Base-by-base conservation (phyloP, 805 yeast genomes). In the Candida quercuum region DNA sequence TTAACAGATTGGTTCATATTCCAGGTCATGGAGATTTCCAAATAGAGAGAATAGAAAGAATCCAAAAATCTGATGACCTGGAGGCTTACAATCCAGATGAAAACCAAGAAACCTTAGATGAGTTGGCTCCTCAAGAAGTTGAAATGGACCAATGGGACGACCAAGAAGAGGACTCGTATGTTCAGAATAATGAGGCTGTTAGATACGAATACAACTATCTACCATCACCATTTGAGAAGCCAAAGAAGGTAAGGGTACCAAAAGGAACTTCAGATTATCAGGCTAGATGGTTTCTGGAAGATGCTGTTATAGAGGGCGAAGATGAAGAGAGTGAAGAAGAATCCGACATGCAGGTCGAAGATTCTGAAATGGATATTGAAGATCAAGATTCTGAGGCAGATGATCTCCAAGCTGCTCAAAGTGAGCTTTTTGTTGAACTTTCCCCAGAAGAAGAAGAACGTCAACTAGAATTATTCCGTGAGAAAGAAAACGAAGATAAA, bases 11-110 rank as follows among this genome's bases (percentile, higher is more conserved):
- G 38, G 76, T 94, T 27, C 96, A 91, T 56, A 65, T 94, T 23
- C 95, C 95, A 4, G 96, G 89, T 1, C 69, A 72, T 43, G 99
- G 99, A 14, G 98, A 93, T 59, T 88, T 77, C 64, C 87, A 82
- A 59, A 60, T 93, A 17, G 79, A 74, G 33, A 71, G 64, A 34
- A 75, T 93, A 38, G 88, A 82, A 50, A 76, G 66, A 47, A 30
- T 76, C 3, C 46, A 49, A 2, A 61, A 66, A 23, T 39, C 50
- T 12, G 60, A 52, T 12, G 43, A 43, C 4, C 17, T 29, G 3
- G 54, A 43, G 44, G 46, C 34, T 15, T 70, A 43, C 36, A 59
- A 57, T 6, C 57, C 69, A 2, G 54, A 46, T 38, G 74, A 64
- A 29, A 53, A 64, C 16, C 78, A 72, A 49, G 87, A 81, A 41